Base-by-base conservation (phyloP, 257 asterid species). In the Echium plantagineum region DNA sequence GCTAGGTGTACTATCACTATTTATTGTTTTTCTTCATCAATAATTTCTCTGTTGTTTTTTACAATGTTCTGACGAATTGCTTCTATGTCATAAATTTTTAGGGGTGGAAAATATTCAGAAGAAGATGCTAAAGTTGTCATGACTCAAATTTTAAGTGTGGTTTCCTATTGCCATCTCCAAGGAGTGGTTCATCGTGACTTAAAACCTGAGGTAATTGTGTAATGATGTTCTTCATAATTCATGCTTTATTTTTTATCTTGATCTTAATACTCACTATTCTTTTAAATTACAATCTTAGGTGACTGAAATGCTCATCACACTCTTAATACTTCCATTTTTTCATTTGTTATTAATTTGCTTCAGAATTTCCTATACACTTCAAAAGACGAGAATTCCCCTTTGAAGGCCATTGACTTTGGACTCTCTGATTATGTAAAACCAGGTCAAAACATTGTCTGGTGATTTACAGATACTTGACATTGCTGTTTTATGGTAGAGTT, bases 361-460 rank as follows among this genome's bases (percentile, higher is more conserved):
- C 85, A 86, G 97, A 89, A 89, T 68, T 89, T 89, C 73, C 91
- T 89, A 38, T 89, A 82, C 68, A 62, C 77, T 58, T 84, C 87
- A 7, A 84, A 86, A 72, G 95, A 86, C n/a, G 97, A 86, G 63
- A 55, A 78, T 67, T 73, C 94, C 61, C 68, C 83, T 55, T 71
- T 89, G 79, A 86, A 89, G 69, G 97, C 94, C 70, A 89, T 86
- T 55, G 97, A 89, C 75, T 89, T 89, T 52, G 97, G 97, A 60
- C 94, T 89, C 30, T 89, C 97, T 53, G 97, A 89, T 74, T 86
- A 82, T 55, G 93, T 89, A 62, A 89, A 84, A 75, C 94, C 97
- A 84, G 96, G 96, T 89, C 65, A 63, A 63, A 53, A 59, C 61
- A 21, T 55, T 26, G 47, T 61, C 66, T 19, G n/a, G 17, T 31